Percentiles rank a stretch among this genome's conserved stretches.
phyloP scores from a whole-genome alignment of 129 eudicot species.

The Gnaphalium uliginosum region DNA sequence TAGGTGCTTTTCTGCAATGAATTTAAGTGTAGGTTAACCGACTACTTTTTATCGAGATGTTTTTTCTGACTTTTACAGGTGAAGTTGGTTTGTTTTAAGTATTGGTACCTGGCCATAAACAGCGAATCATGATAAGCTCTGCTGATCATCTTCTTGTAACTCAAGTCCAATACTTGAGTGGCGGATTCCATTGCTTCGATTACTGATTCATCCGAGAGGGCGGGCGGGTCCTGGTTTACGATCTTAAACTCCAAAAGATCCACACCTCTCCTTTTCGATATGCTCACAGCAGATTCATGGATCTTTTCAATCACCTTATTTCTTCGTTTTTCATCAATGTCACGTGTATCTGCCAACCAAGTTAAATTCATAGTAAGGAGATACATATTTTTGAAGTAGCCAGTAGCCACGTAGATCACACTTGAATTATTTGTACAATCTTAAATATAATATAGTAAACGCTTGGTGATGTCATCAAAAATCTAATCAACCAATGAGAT shows the following conservation, averaged over 20 bases:
- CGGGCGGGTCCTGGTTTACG: conserved; percentile 96
- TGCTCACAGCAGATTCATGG: conserved; percentile 59
- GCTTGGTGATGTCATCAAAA: too few relatives aligned
- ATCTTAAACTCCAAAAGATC: conserved; percentile 68
- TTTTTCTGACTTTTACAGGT: background rate
- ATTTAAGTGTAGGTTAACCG: background rate
- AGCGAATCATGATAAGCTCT: conserved; percentile 98
- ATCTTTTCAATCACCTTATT: conserved; percentile 70
- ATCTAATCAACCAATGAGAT: too few relatives aligned
- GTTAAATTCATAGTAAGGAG: background rate
- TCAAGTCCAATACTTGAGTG: conserved; percentile 56
- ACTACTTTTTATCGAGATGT: too few relatives aligned
- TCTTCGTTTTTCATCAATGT: conserved; percentile 75
- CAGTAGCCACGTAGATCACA: background rate
- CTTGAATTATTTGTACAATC: background rate
- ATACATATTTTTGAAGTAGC: background rate
- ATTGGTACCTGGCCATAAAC: conserved; percentile 88
- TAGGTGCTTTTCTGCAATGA: conserved; percentile 78
- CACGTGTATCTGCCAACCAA: conserved; percentile 57
- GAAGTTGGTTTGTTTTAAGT: background rate
- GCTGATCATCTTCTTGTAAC: conserved; percentile 83
- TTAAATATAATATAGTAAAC: too few relatives aligned
- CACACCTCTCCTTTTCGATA: conserved; percentile 69
- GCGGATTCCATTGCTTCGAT: conserved; percentile 76
- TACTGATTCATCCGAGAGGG: conserved; percentile 65